phyloP scores from a whole-genome alignment of 163 green algal genomes.

The Coccomyxa subellipsoidea region DNA sequence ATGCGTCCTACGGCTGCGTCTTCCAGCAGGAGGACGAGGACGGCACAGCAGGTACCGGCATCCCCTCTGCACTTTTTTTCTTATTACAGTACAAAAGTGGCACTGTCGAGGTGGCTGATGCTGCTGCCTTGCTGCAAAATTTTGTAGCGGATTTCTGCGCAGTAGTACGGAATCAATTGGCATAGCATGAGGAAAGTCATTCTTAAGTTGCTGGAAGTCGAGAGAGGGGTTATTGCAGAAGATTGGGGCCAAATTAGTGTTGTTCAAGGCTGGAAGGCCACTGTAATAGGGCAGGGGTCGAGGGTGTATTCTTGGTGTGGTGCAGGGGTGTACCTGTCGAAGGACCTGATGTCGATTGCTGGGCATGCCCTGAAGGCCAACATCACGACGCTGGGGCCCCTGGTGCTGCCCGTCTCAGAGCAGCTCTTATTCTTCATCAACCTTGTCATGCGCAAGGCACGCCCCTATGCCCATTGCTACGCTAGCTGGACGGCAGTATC shows the following conservation, averaged over 20 bases:
- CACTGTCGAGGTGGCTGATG: no score
- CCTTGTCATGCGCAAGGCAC: slow-evolving; percentile 75
- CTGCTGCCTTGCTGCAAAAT: no score
- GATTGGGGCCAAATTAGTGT: no score
- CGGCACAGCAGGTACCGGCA: slow-evolving; percentile 31
- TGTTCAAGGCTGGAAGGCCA: no score
- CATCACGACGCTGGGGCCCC: slow-evolving; percentile 93
- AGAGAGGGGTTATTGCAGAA: no score
- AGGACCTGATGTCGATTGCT: slow-evolving; percentile 53
- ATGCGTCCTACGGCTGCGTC: slow-evolving; percentile 84
- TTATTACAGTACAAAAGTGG: neutral
- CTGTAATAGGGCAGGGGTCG: no score
- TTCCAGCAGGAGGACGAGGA: slow-evolving; percentile 83
- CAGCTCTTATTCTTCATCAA: slow-evolving; percentile 93
- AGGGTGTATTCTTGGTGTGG: no score
- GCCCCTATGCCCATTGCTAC: neutral
- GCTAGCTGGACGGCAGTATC: no score
- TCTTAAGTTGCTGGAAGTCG: no score
- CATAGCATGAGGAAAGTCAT: no score
- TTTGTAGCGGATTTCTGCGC: no score
- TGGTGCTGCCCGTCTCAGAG: slow-evolving; percentile 80
- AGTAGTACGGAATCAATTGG: no score
- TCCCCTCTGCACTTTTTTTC: neutral
- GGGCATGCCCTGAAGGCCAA: slow-evolving; percentile 85
- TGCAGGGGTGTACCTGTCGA: slow-evolving; percentile 17